Evolutionary conservation across 176 grass and related monocot genomes (phyloP), one percentile per base, ranked within the genome.

Genomic region (Eremochloa ophiuroides): DNA sequence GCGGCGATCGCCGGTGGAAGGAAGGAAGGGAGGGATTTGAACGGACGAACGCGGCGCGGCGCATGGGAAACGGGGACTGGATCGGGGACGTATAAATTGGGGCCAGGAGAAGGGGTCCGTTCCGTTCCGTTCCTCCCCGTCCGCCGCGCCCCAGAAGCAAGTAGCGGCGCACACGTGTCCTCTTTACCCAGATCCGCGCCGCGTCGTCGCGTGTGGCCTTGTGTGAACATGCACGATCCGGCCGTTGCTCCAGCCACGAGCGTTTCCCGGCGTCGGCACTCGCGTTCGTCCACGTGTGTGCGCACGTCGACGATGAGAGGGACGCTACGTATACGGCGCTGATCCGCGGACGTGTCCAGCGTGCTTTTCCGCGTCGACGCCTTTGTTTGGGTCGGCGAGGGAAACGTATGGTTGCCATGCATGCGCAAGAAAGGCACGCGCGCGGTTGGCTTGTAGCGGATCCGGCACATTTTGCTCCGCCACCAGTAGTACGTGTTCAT

Each of bases 161-260:
- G 71, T 39, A 6, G 8, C 38, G 29, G 62, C 15, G 38, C 5
- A 28, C 80, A 83, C 80, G 86, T 88, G 87, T 61, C 37, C 17
- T 28, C 40, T 35, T 35, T 77, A 82, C 72, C 72, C 64, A 48
- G 82, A 85, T 85, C 76, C 40, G 65, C 71, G 20, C 11, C 65
- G 34, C 35, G 31, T 47, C 41, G 69, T 47, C 26, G 3, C 69
- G 43, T n/a, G n/a, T n/a, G n/a, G n/a, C n/a, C n/a, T n/a, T n/a
- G n/a, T n/a, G n/a, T n/a, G n/a, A n/a, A n/a, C n/a, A n/a, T n/a
- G n/a, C n/a, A n/a, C n/a, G 44, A 14, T 23, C 47, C 10, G 14
- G 73, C 44, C 31, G 26, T 43, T n/a, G n/a, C n/a, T 63, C 62
- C 62, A 27, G 23, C 53, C 28, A 9, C n/a, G 23, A 66, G 31